A percentile compares a stretch with the other conserved stretches of the same genome.
Conservation (phyloP, 768 basidiomycete genomes). For the Boletus vermiculosoides region DNA sequence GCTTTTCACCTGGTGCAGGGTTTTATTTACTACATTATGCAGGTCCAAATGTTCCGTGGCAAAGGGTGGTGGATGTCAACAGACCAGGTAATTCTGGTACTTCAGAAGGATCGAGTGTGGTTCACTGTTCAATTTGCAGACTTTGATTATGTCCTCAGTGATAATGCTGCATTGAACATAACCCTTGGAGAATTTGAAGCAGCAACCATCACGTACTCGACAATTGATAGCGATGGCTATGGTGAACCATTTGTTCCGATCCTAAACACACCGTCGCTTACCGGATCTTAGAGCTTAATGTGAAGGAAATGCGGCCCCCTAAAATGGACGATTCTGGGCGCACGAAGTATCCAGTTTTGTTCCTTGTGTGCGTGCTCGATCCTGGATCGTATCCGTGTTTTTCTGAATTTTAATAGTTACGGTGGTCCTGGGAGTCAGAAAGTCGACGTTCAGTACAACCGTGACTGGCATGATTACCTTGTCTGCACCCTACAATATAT, state of each 20-base stretch:
- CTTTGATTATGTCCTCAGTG: constrained; percentile 63
- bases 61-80: constrained; percentile 64
- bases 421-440: constrained; percentile 88
- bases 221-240: constrained; percentile 77
- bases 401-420: constrained; percentile 50
- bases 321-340: constrained; percentile 93
- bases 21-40: constrained; percentile 80
- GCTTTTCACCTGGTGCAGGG: constrained; percentile 82
- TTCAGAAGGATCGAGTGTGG: background rate
- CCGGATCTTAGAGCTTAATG: constrained; percentile 69
- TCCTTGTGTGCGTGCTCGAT: constrained; percentile 60
- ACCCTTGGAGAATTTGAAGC: constrained; percentile 68
- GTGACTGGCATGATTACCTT: constrained; percentile 88
- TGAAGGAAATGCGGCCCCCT: constrained; percentile 87
- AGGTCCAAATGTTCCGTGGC: constrained; percentile 87
- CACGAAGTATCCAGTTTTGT: constrained; percentile 92
- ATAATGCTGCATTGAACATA: constrained; percentile 65
- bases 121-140: constrained; percentile 36
- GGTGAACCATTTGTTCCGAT: constrained; percentile 43
- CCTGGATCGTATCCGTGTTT: background rate
- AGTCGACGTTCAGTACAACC: constrained; percentile 61
- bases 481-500: constrained; percentile 81
- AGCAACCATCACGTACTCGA: constrained; percentile 66
- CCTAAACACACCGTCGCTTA: constrained; percentile 18
- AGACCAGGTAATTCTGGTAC: constrained; percentile 39